These are phyloP conservation scores for Zalaria sp. DNA, from an alignment of 2,329 filamentous ascomycete species.

Conservation along the genomic window DNA sequence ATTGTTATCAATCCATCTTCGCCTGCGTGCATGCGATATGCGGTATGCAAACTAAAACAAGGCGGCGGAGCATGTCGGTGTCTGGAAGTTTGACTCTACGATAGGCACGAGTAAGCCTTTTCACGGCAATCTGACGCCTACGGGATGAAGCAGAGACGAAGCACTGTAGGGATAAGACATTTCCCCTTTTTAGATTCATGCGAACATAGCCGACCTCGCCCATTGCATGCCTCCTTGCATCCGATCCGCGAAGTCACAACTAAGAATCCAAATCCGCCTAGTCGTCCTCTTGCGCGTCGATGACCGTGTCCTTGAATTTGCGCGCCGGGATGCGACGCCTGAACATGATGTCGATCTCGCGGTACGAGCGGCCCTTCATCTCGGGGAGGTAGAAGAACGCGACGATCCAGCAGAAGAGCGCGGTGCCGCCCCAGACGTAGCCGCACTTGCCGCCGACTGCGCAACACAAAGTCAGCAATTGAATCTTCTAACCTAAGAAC, in stretches of 20 bases:
- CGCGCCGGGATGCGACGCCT: constrained; percentile 26
- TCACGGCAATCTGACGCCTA: not conserved
- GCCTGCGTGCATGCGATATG: not conserved
- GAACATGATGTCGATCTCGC: constrained; percentile 32
- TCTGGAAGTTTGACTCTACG: not conserved
- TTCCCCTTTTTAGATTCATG: too few species aligned
- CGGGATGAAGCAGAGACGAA: not conserved
- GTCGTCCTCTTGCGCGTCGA: constrained; percentile 29
- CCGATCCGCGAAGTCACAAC: too few species aligned
- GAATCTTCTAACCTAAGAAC: too few species aligned
- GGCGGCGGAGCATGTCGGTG: not conserved
- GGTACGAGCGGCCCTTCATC: constrained; percentile 30
- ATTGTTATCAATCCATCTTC: not conserved
- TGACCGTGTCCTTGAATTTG: constrained; percentile 30
- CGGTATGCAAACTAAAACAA: not conserved
- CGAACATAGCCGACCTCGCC: too few species aligned
- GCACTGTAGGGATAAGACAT: too few species aligned
- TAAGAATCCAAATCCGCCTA: constrained; percentile 8
- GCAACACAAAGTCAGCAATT: too few species aligned
- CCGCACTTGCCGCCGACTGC: constrained; percentile 26
- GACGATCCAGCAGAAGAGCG: constrained; percentile 24
- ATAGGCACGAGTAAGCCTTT: not conserved
- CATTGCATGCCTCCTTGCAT: too few species aligned
- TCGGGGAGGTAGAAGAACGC: constrained; percentile 32
- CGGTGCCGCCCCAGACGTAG: constrained; percentile 33